phyloP scores from a whole-genome alignment of 1,284 basidiomycete genomes.

The Austroboletus rostrupii region DNA sequence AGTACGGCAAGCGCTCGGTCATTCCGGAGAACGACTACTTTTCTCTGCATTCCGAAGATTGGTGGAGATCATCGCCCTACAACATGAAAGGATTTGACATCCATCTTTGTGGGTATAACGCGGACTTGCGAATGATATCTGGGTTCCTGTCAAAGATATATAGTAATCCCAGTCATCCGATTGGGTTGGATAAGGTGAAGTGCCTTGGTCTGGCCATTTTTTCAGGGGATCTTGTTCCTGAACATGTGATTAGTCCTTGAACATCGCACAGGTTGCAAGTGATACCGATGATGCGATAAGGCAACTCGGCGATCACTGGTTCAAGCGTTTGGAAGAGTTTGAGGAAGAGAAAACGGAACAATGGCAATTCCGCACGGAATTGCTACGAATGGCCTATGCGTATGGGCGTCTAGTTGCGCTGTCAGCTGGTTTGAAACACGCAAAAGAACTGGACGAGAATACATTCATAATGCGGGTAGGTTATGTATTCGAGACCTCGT shows the following conservation, averaged over 20 bases:
- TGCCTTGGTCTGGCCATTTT: not conserved
- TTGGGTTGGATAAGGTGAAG: constrained; percentile 64
- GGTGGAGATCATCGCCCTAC: constrained; percentile 67
- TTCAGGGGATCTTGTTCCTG: not conserved
- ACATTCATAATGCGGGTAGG: constrained; percentile 65
- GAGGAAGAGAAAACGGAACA: constrained; percentile 48
- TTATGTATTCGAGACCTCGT: constrained; percentile 6
- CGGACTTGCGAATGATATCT: constrained; percentile 61
- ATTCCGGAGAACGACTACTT: constrained; percentile 74
- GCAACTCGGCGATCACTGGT: constrained; percentile 53
- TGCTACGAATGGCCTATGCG: constrained; percentile 62
- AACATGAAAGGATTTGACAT: constrained; percentile 73
- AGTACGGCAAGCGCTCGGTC: constrained; percentile 79
- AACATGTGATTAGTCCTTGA: constrained; percentile 39
- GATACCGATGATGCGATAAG: constrained; percentile 64
- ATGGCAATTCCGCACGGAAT: constrained; percentile 57
- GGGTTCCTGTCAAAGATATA: constrained; percentile 63
- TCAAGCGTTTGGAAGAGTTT: constrained; percentile 43
- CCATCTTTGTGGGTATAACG: constrained; percentile 70
- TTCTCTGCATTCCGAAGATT: constrained; percentile 67
- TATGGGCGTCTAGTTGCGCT: constrained; percentile 67
- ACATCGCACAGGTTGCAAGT: constrained; percentile 61
- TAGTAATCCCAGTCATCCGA: constrained; percentile 69
- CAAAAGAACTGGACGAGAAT: constrained; percentile 58
- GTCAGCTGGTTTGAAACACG: constrained; percentile 75